A percentile compares a stretch with the other conserved stretches of the same genome.
Evolutionary conservation across 2,329 filamentous ascomycete species (phyloP).

Genomic region (Nigrospora sphaerica): DNA sequence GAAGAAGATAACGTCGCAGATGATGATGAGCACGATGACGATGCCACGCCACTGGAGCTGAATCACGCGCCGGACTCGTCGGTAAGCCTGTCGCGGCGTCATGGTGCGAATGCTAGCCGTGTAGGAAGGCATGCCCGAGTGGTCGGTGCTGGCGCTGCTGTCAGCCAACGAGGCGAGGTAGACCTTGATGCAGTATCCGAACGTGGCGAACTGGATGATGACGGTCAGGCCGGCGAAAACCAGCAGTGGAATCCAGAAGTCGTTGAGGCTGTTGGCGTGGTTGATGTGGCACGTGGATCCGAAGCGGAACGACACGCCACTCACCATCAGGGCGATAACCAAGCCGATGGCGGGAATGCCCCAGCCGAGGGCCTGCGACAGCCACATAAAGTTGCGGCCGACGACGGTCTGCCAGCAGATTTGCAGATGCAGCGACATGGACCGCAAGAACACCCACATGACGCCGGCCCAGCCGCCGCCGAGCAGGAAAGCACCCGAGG

Average conservation of each 20-base stretch:
- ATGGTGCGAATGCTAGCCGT: slow-evolving; percentile 67
- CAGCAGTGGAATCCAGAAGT: slow-evolving; percentile 83
- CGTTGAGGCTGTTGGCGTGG: slow-evolving; percentile 71
- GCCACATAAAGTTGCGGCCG: slow-evolving; percentile 83
- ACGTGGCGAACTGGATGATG: slow-evolving; percentile 63
- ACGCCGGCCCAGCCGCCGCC: slow-evolving; percentile 78
- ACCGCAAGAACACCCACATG: slow-evolving; percentile 87
- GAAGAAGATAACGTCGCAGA: slow-evolving; percentile 90
- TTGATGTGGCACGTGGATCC: slow-evolving; percentile 92
- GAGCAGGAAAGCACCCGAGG: slow-evolving; percentile 79
- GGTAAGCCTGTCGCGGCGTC: slow-evolving; percentile 80
- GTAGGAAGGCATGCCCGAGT: slow-evolving; percentile 68
- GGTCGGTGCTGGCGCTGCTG: slow-evolving; percentile 61
- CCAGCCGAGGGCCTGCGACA: slow-evolving; percentile 75
- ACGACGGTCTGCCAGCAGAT: slow-evolving; percentile 96
- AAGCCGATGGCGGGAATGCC: slow-evolving; percentile 73
- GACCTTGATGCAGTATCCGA: slow-evolving; percentile 86
- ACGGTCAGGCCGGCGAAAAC: slow-evolving; percentile 57
- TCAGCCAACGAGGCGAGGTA: slow-evolving; percentile 81
- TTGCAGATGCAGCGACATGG: slow-evolving; percentile 88
- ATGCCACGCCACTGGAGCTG: slow-evolving; percentile 93
- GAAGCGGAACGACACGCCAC: slow-evolving; percentile 91
- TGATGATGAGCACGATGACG: slow-evolving; percentile 80
- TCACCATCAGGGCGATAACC: slow-evolving; percentile 69
- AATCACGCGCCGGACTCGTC: slow-evolving; percentile 77